Evolutionary conservation across 2,329 filamentous ascomycete genomes (phyloP).

Genomic region (Sporothrix globosa): DNA sequence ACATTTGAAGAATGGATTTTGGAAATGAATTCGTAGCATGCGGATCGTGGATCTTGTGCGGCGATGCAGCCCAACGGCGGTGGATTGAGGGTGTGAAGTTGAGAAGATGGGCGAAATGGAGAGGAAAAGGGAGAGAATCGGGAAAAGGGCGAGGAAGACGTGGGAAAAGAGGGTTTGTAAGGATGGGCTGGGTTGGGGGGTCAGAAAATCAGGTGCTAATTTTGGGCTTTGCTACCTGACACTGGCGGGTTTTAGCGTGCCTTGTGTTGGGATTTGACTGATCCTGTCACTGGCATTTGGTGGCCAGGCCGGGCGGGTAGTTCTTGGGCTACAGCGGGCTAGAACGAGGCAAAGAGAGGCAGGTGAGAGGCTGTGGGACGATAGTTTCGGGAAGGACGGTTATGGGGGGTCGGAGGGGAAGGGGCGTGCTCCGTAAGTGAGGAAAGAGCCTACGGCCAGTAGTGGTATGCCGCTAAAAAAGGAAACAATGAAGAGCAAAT

Average conservation of each 20-base stretch:
- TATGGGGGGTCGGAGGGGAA: slow-evolving; percentile 18
- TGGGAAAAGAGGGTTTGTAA: slow-evolving; percentile 26
- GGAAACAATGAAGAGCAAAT: slow-evolving; percentile 13
- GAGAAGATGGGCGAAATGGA: slow-evolving; percentile 18
- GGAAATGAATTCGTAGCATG: not conserved
- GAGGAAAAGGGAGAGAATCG: slow-evolving; percentile 28
- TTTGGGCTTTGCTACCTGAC: slow-evolving; percentile 27
- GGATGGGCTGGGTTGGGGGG: slow-evolving; percentile 10
- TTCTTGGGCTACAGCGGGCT: slow-evolving; percentile 13
- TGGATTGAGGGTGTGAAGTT: slow-evolving; percentile 19
- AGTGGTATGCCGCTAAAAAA: slow-evolving; percentile 20
- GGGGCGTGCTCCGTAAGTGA: slow-evolving; percentile 19
- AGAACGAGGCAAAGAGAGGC: not conserved
- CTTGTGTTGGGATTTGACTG: slow-evolving; percentile 23
- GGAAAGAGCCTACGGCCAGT: slow-evolving; percentile 22
- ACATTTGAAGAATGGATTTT: slow-evolving; percentile 13
- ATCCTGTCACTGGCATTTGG: not conserved
- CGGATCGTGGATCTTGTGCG: slow-evolving; percentile 19
- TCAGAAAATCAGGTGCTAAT: slow-evolving; percentile 30
- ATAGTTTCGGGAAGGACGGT: slow-evolving; percentile 25
- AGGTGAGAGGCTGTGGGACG: not conserved
- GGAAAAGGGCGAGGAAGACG: slow-evolving; percentile 24
- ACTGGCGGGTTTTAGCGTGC: slow-evolving; percentile 16
- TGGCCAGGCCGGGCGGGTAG: slow-evolving; percentile 1
- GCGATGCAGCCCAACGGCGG: slow-evolving; percentile 10